Base-by-base conservation (phyloP, 2,329 filamentous ascomycete species). In the Pyrenophora tritici-repentis region DNA sequence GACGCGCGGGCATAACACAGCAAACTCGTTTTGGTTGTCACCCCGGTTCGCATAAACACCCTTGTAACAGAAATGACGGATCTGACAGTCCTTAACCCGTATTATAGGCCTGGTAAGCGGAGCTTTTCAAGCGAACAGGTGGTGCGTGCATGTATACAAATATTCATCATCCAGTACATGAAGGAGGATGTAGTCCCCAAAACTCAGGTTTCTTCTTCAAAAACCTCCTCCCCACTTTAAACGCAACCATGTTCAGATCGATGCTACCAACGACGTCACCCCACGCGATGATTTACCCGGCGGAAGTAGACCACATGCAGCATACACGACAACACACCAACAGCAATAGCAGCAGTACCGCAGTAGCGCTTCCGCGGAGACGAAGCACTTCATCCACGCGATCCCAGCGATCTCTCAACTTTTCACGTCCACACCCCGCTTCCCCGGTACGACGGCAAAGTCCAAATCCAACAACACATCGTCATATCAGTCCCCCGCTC, bases 281-380 rank as follows among this genome's bases (percentile, higher is more conserved):
- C 7, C 26, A 29, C 26, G 14, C 26, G 16, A 50, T 54, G 50
- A 43, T 55, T 57, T 57, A 57, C 42, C 54, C 50, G 51, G 54
- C 51, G 50, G 54, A 42, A 51, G 40, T 45, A 45, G 22, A 53
- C 10, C 14, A 22, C 29, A 35, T 49, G 35, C 45, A 53, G 16
- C 31, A 36, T 18, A 53, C 50, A 44, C 50, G 35, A 26, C 50
- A 53, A 4, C 26, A 29, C 26, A 29, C 26, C 26, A 29, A 29
- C 26, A 29, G 2, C 26, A 29, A 29, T 39, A 34, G 14, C 38
- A 42, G 24, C 38, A 40, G 22, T 33, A 34, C 38, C 14, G 34
- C 50, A 31, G 12, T 39, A 24, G 10, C 33, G 36, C 42, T 32
- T 34, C 51, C 47, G 44, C 51, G 44, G 44, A 58, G 44, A 18